A percentile compares a stretch with the other conserved stretches of the same genome.
These are phyloP conservation scores for Colletotrichum tamarilloi DNA, from an alignment of 2,329 filamentous ascomycete genomes.

Conservation along the genomic window DNA sequence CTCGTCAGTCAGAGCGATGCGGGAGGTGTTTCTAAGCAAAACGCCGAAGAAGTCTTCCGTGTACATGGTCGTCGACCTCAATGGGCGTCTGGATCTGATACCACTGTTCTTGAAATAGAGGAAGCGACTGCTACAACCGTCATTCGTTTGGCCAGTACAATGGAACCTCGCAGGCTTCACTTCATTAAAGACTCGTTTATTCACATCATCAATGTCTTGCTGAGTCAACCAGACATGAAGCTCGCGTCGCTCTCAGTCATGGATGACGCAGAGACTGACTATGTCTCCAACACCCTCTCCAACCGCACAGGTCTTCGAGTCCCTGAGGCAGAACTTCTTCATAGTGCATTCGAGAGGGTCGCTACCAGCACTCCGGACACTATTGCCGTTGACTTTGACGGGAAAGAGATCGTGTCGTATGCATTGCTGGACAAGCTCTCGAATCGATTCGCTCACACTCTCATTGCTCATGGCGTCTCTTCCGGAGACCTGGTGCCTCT, in stretches of 20 bases:
- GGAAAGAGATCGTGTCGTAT: conserved; percentile 17
- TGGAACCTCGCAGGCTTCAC: conserved; percentile 13
- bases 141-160: conserved; percentile 15
- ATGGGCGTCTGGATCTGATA: conserved; percentile 10
- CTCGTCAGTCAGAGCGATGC: conserved; percentile 1
- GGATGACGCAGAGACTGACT: conserved; percentile 10
- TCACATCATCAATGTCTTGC: background rate
- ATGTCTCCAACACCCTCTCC: background rate
- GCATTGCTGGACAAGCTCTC: background rate
- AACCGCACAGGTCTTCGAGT: background rate
- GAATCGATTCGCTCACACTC: conserved; percentile 15
- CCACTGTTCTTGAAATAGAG: conserved; percentile 7
- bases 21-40: background rate
- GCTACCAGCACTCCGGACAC: conserved; percentile 3
- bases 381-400: conserved; percentile 21
- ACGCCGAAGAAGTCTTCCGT: conserved; percentile 15
- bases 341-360: conserved; percentile 23
- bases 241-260: conserved; percentile 3
- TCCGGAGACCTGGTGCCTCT: conserved; percentile 13
- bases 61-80: conserved; percentile 3
- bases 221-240: conserved; percentile 1
- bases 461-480: conserved; percentile 1
- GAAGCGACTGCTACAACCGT: background rate
- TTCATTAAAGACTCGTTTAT: conserved; percentile 28
- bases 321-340: conserved; percentile 24